phyloP scores from a whole-genome alignment of 1,284 basidiomycete genomes.

The Ustilago curta region DNA sequence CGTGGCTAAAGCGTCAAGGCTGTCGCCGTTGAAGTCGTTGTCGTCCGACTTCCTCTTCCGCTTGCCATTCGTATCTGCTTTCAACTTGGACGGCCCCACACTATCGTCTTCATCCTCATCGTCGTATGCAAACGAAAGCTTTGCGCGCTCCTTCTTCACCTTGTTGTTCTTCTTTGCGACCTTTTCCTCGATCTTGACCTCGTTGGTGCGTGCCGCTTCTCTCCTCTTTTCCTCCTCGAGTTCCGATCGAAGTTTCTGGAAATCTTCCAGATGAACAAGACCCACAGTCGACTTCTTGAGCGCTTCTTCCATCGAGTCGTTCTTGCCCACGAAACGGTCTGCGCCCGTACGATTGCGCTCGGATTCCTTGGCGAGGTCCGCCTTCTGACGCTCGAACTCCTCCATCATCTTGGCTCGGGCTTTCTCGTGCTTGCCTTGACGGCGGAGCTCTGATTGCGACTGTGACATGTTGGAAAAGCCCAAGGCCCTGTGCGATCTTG shows the following conservation, averaged over 20 bases:
- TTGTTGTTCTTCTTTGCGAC: slow-evolving; percentile 75
- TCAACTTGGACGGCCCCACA: slow-evolving; percentile 9
- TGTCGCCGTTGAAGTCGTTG: slow-evolving; percentile 13
- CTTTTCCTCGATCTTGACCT: slow-evolving; percentile 41
- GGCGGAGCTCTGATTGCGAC: slow-evolving; percentile 51
- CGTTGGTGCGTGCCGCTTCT: slow-evolving; percentile 77
- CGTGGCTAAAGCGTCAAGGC: slow-evolving; percentile 4
- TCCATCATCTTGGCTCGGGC: slow-evolving; percentile 71
- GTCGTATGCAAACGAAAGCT: slow-evolving; percentile 81
- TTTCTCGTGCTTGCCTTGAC: slow-evolving; percentile 57
- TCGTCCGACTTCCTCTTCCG: slow-evolving; percentile 47
- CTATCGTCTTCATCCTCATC: slow-evolving; percentile 57
- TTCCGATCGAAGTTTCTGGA: slow-evolving; percentile 79
- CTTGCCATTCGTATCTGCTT: slow-evolving; percentile 51
- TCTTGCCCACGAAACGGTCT: slow-evolving; percentile 91
- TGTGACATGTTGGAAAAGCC: slow-evolving; percentile 40
- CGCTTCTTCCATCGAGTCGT: slow-evolving; percentile 93
- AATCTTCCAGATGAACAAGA: slow-evolving; percentile 91
- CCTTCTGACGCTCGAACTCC: slow-evolving; percentile 89
- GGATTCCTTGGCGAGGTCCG: slow-evolving; percentile 75
- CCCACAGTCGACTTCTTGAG: slow-evolving; percentile 94
- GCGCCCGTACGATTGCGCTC: slow-evolving; percentile 64
- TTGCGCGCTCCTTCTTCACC: slow-evolving; percentile 89
- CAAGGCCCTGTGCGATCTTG: neutral
- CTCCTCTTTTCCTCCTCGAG: slow-evolving; percentile 91